These are phyloP conservation scores for Rhododendron henanense DNA, from an alignment of 148 eudicot species.

Conservation along the genomic window DNA sequence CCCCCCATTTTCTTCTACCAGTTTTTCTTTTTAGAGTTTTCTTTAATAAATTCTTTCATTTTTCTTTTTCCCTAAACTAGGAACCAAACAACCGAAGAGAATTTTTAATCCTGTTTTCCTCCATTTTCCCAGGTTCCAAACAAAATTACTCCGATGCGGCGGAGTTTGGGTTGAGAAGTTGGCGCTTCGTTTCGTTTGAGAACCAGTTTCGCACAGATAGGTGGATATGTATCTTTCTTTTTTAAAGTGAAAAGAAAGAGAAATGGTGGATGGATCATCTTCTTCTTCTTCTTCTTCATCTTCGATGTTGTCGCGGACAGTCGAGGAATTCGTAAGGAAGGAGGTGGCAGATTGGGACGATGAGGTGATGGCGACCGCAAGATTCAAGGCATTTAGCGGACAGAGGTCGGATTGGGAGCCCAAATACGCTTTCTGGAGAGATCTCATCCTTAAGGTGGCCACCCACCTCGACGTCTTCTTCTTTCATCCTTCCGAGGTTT, in stretches of 20 bases:
- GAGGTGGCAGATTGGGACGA: slow-evolving; percentile 78
- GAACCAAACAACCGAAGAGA: too few relatives aligned
- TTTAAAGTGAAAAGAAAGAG: not conserved
- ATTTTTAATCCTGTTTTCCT: too few relatives aligned
- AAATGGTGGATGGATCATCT: slow-evolving; percentile 6
- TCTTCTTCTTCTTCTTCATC: not conserved
- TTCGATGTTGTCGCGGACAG: not conserved
- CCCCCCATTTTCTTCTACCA: too few relatives aligned
- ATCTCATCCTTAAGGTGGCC: slow-evolving; percentile 60
- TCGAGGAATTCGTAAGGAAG: slow-evolving; percentile 36
- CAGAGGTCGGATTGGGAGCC: slow-evolving; percentile 84
- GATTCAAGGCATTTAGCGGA: slow-evolving; percentile 87
- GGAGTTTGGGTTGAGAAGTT: not conserved
- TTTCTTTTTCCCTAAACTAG: too few relatives aligned
- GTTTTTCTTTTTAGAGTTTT: too few relatives aligned
- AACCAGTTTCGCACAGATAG: not conserved
- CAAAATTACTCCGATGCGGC: too few relatives aligned
- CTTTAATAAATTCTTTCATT: too few relatives aligned
- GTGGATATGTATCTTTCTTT: not conserved
- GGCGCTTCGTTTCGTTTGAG: not conserved
- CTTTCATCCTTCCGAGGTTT: slow-evolving; percentile 49
- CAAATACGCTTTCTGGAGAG: slow-evolving; percentile 68
- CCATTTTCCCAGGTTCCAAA: too few relatives aligned
- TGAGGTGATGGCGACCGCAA: slow-evolving; percentile 41
- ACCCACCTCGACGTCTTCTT: slow-evolving; percentile 39